Conservation (phyloP, 2,329 filamentous ascomycete species). For the Colletotrichum sansevieriae region DNA sequence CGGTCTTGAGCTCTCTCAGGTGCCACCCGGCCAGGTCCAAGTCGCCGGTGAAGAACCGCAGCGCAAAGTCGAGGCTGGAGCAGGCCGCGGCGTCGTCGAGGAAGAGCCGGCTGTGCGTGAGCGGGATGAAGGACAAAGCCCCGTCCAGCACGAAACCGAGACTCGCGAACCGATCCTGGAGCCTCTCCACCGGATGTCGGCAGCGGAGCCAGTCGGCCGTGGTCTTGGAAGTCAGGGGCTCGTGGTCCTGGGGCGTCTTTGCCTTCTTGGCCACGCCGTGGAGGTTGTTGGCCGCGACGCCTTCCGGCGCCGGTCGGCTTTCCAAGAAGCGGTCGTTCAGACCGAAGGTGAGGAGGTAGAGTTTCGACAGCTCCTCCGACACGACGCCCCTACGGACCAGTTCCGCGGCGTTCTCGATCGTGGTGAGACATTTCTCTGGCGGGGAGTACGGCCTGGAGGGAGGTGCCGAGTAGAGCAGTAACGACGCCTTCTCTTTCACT, state of each 20-base stretch:
- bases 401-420: constrained; percentile 34
- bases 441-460: constrained; percentile 50
- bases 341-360: constrained; percentile 48
- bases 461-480: constrained; percentile 54
- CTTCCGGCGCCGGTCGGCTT: constrained; percentile 52
- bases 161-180: constrained; percentile 52
- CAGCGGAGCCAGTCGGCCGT: constrained; percentile 59
- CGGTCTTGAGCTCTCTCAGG: constrained; percentile 56
- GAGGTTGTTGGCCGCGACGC: constrained; percentile 59
- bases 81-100: constrained; percentile 59
- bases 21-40: constrained; percentile 58
- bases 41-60: constrained; percentile 57
- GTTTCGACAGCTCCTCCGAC: constrained; percentile 43
- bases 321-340: constrained; percentile 51
- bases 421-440: constrained; percentile 45
- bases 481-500: constrained; percentile 50
- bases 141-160: constrained; percentile 61
- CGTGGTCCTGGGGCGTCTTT: constrained; percentile 50
- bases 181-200: constrained; percentile 40
- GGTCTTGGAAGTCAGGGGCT: constrained; percentile 50
- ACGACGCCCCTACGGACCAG: constrained; percentile 46
- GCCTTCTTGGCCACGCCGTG: constrained; percentile 55
- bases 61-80: constrained; percentile 63
- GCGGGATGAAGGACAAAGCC: constrained; percentile 57
- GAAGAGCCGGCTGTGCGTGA: constrained; percentile 57